Conservation (phyloP, 2,329 filamentous ascomycete genomes). For the Aspergillus alliaceus region DNA sequence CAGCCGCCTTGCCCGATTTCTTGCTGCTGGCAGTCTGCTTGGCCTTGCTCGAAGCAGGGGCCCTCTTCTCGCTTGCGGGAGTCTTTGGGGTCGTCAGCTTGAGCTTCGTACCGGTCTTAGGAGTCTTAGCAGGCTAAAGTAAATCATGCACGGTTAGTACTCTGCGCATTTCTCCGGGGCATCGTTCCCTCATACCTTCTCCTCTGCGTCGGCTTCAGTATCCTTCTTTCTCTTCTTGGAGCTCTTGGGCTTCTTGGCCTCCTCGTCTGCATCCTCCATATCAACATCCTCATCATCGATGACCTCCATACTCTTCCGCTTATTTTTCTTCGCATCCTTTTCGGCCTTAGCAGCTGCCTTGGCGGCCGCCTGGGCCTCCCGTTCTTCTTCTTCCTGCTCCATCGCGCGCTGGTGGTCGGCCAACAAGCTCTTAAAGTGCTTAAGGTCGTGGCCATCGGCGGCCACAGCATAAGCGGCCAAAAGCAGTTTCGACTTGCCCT, state of each 20-base stretch:
- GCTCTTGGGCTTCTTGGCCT: slow-evolving; percentile 54
- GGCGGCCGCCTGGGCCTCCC: slow-evolving; percentile 64
- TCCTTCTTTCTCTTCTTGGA: slow-evolving; percentile 81
- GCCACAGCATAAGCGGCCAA: slow-evolving; percentile 78
- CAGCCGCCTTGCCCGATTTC: slow-evolving; percentile 57
- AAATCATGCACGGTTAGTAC: slow-evolving; percentile 6
- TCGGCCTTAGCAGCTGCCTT: slow-evolving; percentile 55
- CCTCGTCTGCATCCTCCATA: slow-evolving; percentile 46
- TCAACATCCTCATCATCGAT: slow-evolving; percentile 59
- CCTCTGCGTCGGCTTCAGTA: slow-evolving; percentile 65
- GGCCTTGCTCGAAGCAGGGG: slow-evolving; percentile 54
- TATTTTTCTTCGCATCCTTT: slow-evolving; percentile 49
- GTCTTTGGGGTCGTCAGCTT: slow-evolving; percentile 61
- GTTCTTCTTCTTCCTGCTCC: slow-evolving; percentile 60
- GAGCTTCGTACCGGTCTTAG: slow-evolving; percentile 60
- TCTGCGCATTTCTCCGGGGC: background rate
- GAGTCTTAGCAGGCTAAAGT: slow-evolving; percentile 61
- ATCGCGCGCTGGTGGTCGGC: slow-evolving; percentile 57
- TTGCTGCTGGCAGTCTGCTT: slow-evolving; percentile 58
- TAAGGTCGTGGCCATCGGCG: slow-evolving; percentile 71
- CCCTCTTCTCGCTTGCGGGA: slow-evolving; percentile 50
- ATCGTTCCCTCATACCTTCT: slow-evolving; percentile 56
- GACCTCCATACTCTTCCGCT: slow-evolving; percentile 52
- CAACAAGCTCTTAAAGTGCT: slow-evolving; percentile 81
- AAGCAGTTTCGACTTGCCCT: slow-evolving; percentile 77